Percentiles rank a stretch among this genome's conserved stretches.
These are phyloP conservation scores for Diplotaxis tenuifolia DNA, from an alignment of 345 rosid genomes.

Conservation along the genomic window DNA sequence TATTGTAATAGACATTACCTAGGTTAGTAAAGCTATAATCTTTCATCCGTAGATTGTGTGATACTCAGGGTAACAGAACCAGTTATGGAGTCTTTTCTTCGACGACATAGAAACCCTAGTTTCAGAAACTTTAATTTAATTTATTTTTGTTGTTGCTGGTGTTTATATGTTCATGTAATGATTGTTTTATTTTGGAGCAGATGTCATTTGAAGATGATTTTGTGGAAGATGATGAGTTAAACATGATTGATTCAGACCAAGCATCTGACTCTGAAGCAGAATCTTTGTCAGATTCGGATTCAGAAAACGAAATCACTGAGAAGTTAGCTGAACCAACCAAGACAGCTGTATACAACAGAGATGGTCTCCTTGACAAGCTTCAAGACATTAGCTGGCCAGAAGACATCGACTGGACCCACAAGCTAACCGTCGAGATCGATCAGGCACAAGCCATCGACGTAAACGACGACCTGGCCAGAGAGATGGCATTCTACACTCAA, in stretches of 20 bases:
- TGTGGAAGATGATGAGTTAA: constrained; percentile 43
- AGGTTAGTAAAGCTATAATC: neutral
- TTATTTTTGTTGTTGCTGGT: neutral
- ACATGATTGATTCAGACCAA: constrained; percentile 38
- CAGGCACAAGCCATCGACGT: constrained; percentile 78
- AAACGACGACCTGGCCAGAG: constrained; percentile 76
- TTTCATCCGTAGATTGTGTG: neutral
- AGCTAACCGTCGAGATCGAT: constrained; percentile 56
- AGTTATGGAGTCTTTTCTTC: neutral
- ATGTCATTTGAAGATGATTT: constrained; percentile 42
- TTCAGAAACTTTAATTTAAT: neutral
- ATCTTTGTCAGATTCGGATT: constrained; percentile 56
- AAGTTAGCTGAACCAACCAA: constrained; percentile 58
- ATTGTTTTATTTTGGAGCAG: constrained; percentile 10
- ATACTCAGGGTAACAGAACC: neutral
- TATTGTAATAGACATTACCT: neutral
- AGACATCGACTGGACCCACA: constrained; percentile 62
- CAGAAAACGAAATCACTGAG: constrained; percentile 53
- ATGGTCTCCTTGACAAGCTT: constrained; percentile 67
- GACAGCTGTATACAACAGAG: constrained; percentile 55
- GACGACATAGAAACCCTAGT: neutral
- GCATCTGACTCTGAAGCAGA: constrained; percentile 46
- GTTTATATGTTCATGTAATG: neutral
- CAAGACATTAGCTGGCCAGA: constrained; percentile 83
- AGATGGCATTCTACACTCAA: constrained; percentile 72